Base-by-base conservation (phyloP, 2,329 filamentous ascomycete genomes). In the Pseudonectria buxi region DNA sequence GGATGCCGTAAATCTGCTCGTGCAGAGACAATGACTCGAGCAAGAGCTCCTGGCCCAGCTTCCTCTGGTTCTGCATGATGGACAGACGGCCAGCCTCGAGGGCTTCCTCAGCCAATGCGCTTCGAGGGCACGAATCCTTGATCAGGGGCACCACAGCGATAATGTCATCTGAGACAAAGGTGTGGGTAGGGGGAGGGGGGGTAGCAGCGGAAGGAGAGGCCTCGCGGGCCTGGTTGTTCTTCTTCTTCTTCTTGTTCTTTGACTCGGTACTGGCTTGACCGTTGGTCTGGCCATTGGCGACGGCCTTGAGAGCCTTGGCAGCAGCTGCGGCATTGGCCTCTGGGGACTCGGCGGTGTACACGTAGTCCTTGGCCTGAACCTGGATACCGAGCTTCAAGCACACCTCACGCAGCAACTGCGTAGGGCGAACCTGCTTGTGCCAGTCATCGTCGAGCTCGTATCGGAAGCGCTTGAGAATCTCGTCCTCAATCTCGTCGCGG, bases 1-100 rank as follows among this genome's bases (percentile, higher is more conserved):
- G 73, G 38, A 96, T 94, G 41, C 92, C 92, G 55, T 98, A 98
- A 49, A 98, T 96, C 63, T 98, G 92, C 70, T 98, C 92, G 55
- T 98, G 90, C 28, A 98, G 71, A 30, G 92, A 95, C 41, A 98
- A 69, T 26, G 89, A 95, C 63, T 98, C 92, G n/a, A 96, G 69
- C 22, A 98, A 76, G 37, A 98, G 75, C 62, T 98, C 92, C 63
- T 95, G 89, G 27, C 92, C 92, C 30, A 98, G 78, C 64, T 95
- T 92, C 67, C 86, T 90, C 69, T 98, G 88, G 58, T 86, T 83
- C 59, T 96, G 90, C 51, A 92, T 78, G 42, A 98, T 81, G n/a
- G 90, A 95, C 56, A 98, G 90, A 35, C 89, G 86, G 15, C 92
- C 92, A 38, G 90, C 92, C 62, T 98, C 92, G 28, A 98, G 72